These are phyloP conservation scores for Hylodesmum podocarpum DNA, from an alignment of 306 rosid genomes.

Conservation along the genomic window DNA sequence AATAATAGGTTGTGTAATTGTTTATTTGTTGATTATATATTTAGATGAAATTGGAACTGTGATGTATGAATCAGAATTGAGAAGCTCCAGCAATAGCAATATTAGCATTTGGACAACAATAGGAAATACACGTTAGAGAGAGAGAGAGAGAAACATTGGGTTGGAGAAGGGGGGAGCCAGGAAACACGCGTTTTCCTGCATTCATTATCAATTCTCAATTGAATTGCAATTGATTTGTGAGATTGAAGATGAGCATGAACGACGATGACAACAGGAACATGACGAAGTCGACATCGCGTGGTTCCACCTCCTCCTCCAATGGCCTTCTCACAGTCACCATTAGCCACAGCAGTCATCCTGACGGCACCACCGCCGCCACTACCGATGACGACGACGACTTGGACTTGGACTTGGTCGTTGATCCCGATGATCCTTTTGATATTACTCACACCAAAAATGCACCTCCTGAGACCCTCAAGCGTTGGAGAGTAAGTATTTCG, in stretches of 20 bases:
- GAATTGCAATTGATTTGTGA: neutral
- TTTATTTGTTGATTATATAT: too few species aligned
- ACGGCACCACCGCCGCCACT: neutral
- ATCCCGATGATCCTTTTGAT: slow-evolving; percentile 68
- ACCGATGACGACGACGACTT: slow-evolving; percentile 21
- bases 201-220: neutral
- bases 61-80: neutral
- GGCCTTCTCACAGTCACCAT: slow-evolving; percentile 44
- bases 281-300: slow-evolving; percentile 47
- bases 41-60: neutral
- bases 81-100: neutral
- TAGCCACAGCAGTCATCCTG: slow-evolving; percentile 13
- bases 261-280: slow-evolving; percentile 14
- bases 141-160: neutral
- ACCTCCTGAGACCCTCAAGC: slow-evolving; percentile 61
- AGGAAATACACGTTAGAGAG: neutral
- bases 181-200: neutral
- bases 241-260: neutral
- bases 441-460: slow-evolving; percentile 74
- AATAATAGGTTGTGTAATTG: too few species aligned
- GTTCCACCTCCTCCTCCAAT: slow-evolving; percentile 53
- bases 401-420: slow-evolving; percentile 6
- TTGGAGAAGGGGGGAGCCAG: neutral
- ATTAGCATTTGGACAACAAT: neutral
- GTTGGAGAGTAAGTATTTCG: slow-evolving; percentile 64